phyloP scores from a whole-genome alignment of 192 early-diverging fungal genomes.

The Jimgerdemannia lactiflua region DNA sequence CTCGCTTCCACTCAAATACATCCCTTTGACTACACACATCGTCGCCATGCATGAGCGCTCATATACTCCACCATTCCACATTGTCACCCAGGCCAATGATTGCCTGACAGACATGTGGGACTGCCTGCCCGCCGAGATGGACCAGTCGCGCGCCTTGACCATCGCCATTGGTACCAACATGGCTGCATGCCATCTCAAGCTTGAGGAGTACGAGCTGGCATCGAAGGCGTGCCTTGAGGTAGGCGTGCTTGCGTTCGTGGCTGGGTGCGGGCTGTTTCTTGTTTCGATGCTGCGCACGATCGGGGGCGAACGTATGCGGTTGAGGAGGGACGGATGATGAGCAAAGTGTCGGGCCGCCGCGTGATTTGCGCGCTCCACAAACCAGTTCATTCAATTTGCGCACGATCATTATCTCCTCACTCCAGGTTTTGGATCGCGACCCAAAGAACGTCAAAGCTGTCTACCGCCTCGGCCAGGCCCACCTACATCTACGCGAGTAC shows the following conservation, averaged over 20 bases:
- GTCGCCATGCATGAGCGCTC: too few relatives aligned
- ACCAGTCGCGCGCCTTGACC: slow-evolving; percentile 9
- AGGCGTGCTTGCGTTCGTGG: background rate
- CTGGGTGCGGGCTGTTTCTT: too few relatives aligned
- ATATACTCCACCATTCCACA: background rate
- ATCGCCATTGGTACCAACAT: slow-evolving; percentile 33
- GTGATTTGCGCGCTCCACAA: background rate
- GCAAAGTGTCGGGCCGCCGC: too few relatives aligned
- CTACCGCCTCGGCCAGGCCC: slow-evolving; percentile 41
- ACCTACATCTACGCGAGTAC: slow-evolving; percentile 35
- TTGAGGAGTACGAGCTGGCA: slow-evolving; percentile 17
- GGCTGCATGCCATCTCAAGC: slow-evolving; percentile 15
- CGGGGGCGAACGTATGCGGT: too few relatives aligned
- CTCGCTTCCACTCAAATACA: background rate
- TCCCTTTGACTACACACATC: background rate
- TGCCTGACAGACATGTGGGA: slow-evolving; percentile 18
- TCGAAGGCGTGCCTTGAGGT: slow-evolving; percentile 18
- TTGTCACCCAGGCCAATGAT: background rate
- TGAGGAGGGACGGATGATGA: too few relatives aligned
- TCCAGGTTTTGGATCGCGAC: slow-evolving; percentile 18
- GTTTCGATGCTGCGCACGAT: too few relatives aligned
- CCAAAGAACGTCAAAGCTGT: slow-evolving; percentile 34
- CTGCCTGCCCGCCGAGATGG: slow-evolving; percentile 19
- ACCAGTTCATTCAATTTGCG: background rate
- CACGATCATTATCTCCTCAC: background rate